Evolutionary conservation across 129 eudicot species (phyloP).

Genomic region (Gnaphalium uliginosum): DNA sequence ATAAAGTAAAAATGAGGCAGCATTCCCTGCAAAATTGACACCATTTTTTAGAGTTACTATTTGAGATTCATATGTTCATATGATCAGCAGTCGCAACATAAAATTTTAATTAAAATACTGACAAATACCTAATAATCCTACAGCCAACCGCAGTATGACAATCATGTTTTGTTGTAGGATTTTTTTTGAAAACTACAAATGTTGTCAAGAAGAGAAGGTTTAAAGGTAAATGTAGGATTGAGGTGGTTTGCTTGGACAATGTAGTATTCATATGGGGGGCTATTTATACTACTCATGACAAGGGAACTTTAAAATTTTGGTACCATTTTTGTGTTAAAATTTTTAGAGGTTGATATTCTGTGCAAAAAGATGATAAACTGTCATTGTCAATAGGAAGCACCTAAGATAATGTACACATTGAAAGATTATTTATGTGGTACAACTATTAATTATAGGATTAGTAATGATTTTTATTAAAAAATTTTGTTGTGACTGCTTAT

Average conservation of each 20-base stretch:
- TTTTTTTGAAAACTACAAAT: not conserved
- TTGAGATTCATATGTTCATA: conserved; percentile 15
- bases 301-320: conserved; percentile 40
- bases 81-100: too few species aligned
- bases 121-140: conserved; percentile 70
- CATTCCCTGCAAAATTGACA: conserved; percentile 67
- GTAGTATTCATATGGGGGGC: conserved; percentile 38
- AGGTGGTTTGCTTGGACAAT: conserved; percentile 31
- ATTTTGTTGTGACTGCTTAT: not conserved
- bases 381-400: conserved; percentile 34
- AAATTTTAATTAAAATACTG: not conserved
- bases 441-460: not conserved
- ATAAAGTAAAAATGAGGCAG: conserved; percentile 72
- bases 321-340: conserved; percentile 25
- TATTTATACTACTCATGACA: conserved; percentile 43
- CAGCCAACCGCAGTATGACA: conserved; percentile 56
- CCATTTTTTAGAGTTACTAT: not conserved
- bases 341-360: conserved; percentile 29
- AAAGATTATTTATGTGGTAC: conserved; percentile 3
- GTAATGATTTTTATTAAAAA: not conserved
- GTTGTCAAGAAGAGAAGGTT: conserved; percentile 29
- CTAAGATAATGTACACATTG: conserved; percentile 21
- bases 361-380: conserved; percentile 16
- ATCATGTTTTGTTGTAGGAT: conserved; percentile 43
- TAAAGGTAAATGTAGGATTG: not conserved